Evolutionary conservation across 176 grass and related monocot genomes (phyloP).

Genomic region (Oropetium thomaeum): DNA sequence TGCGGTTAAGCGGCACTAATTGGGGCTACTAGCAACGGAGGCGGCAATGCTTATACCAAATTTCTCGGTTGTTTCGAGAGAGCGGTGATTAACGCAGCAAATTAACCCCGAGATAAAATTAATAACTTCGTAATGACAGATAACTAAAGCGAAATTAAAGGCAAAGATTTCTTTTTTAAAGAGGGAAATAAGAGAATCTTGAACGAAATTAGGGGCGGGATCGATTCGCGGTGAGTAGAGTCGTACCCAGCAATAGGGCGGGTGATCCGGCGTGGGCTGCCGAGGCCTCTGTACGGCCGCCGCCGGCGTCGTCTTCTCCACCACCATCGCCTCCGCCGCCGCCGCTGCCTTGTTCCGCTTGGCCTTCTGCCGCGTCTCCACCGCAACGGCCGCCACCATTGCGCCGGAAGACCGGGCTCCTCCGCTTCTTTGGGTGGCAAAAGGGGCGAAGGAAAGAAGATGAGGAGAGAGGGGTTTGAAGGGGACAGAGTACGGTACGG

Average conservation of each 20-base stretch:
- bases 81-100: background rate
- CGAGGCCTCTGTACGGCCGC: background rate
- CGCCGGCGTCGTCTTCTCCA: background rate
- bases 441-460: background rate
- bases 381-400: slow-evolving; percentile 3
- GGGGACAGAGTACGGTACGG: background rate
- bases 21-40: too few relatives aligned
- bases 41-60: background rate
- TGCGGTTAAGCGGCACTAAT: background rate
- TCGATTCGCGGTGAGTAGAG: background rate
- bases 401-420: background rate
- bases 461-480: slow-evolving; percentile 17
- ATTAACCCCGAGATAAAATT: background rate
- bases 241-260: slow-evolving; percentile 51
- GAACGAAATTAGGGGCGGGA: background rate
- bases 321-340: background rate
- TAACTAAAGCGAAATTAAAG: background rate
- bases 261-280: slow-evolving; percentile 42
- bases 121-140: background rate
- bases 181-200: background rate
- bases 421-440: background rate
- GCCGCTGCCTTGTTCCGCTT: background rate
- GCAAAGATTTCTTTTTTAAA: background rate
- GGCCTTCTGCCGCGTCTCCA: background rate
- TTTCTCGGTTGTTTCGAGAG: background rate